Evolutionary conservation across 371 early-diverging fungal species (phyloP).

Genomic region (Syncephalis plumigaleata): DNA sequence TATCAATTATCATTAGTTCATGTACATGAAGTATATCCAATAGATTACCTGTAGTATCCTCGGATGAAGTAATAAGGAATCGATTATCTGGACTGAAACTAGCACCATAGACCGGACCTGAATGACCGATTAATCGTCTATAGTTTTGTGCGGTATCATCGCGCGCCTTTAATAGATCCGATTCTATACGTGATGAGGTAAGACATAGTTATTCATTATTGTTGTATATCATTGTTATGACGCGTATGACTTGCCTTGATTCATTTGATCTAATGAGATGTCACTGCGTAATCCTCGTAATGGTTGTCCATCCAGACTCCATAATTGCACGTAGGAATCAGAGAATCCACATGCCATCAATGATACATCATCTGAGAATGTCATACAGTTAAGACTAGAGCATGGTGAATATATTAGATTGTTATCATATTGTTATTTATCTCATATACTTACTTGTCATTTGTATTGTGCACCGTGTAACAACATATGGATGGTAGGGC

Average conservation of each 20-base stretch:
- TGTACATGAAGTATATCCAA: no score
- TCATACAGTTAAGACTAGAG: constrained; percentile 49
- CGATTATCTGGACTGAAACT: constrained; percentile 81
- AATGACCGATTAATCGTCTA: constrained; percentile 81
- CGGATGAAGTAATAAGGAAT: constrained; percentile 85
- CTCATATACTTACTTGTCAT: constrained; percentile 35
- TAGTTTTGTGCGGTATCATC: constrained; percentile 28
- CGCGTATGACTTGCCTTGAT: constrained; percentile 19
- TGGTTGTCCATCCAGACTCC: constrained; percentile 60
- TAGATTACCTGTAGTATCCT: constrained; percentile 79
- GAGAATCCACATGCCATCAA: constrained; percentile 74
- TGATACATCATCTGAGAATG: constrained; percentile 57
- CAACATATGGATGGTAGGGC: constrained; percentile 88
- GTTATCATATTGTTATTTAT: no score
- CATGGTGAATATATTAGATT: not conserved
- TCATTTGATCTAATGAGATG: constrained; percentile 29
- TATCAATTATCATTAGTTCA: not conserved
- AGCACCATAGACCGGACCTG: constrained; percentile 89
- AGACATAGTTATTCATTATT: not conserved
- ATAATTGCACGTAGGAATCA: constrained; percentile 77
- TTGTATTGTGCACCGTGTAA: constrained; percentile 96
- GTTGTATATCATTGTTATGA: not conserved
- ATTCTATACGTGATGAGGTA: constrained; percentile 10
- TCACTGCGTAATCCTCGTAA: constrained; percentile 33
- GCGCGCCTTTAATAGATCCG: constrained; percentile 27